These are phyloP conservation scores for Candida freyschussii DNA, from an alignment of 1,139 yeast genomes.

Conservation along the genomic window DNA sequence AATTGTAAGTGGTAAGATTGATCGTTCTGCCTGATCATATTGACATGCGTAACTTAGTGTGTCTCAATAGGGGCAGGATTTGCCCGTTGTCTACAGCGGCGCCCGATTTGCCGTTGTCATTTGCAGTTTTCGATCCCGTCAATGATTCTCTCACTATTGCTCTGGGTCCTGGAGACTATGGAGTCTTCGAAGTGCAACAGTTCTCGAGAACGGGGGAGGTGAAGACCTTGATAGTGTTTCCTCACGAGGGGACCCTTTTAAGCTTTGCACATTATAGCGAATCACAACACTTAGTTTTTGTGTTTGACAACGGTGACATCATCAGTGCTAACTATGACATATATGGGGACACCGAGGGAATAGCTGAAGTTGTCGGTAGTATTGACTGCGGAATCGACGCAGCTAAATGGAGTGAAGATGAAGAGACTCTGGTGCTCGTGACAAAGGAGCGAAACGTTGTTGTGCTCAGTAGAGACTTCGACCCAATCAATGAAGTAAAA, in stretches of 20 bases:
- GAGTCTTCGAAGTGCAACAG: slow-evolving; percentile 54
- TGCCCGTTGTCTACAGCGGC: slow-evolving; percentile 12
- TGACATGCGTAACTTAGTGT: slow-evolving; percentile 52
- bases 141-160: slow-evolving; percentile 70
- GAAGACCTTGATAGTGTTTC: slow-evolving; percentile 53
- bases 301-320: slow-evolving; percentile 66
- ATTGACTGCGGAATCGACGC: slow-evolving; percentile 72
- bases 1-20: too few species aligned
- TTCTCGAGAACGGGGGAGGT: slow-evolving; percentile 55
- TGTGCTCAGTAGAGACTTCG: slow-evolving; percentile 71
- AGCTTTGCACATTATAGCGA: slow-evolving; percentile 67
- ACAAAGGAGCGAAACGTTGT: slow-evolving; percentile 59
- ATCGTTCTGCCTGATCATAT: neutral
- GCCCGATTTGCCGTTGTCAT: slow-evolving; percentile 58
- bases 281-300: slow-evolving; percentile 52
- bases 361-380: slow-evolving; percentile 76
- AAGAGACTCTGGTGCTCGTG: slow-evolving; percentile 73
- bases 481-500: slow-evolving; percentile 65
- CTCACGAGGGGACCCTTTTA: slow-evolving; percentile 34
- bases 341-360: slow-evolving; percentile 37
- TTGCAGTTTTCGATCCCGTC: slow-evolving; percentile 69
- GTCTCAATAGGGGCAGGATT: slow-evolving; percentile 46
- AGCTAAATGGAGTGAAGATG: slow-evolving; percentile 90
- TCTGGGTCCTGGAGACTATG: slow-evolving; percentile 56
- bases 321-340: slow-evolving; percentile 57